Evolutionary conservation across 1,139 yeast genomes (phyloP).

Genomic region (Debaryomyces sp.): DNA sequence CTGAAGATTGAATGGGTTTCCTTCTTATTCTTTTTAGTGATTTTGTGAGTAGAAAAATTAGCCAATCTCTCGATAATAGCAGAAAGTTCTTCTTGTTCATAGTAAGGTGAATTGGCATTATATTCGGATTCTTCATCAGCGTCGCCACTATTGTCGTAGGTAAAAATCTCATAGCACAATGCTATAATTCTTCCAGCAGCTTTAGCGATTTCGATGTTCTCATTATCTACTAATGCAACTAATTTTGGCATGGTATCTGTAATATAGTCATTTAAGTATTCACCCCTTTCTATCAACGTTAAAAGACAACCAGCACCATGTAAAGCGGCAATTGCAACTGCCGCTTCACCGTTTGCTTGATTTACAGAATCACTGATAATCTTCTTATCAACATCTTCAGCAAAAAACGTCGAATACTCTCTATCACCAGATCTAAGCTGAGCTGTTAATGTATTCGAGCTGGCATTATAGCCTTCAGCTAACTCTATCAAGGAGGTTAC

Average conservation of each 20-base stretch:
- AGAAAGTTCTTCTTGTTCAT: slow-evolving; percentile 56
- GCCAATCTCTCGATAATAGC: slow-evolving; percentile 49
- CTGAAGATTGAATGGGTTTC: slow-evolving; percentile 64
- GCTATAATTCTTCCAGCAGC: slow-evolving; percentile 67
- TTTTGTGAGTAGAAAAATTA: slow-evolving; percentile 55
- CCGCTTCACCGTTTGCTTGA: slow-evolving; percentile 37
- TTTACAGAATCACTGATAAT: slow-evolving; percentile 38
- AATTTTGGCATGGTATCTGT: slow-evolving; percentile 42
- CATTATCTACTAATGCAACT: slow-evolving; percentile 44
- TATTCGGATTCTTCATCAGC: slow-evolving; percentile 43
- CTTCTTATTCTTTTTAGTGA: slow-evolving; percentile 64
- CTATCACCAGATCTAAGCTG: slow-evolving; percentile 45
- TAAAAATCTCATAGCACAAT: slow-evolving; percentile 59
- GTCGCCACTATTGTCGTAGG: slow-evolving; percentile 41
- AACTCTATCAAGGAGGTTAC: slow-evolving; percentile 46
- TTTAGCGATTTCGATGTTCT: slow-evolving; percentile 41
- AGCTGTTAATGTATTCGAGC: slow-evolving; percentile 36
- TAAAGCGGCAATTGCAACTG: slow-evolving; percentile 45
- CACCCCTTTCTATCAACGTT: slow-evolving; percentile 44
- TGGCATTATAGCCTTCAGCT: slow-evolving; percentile 46
- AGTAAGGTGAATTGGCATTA: slow-evolving; percentile 56
- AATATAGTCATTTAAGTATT: slow-evolving; percentile 44
- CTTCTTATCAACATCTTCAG: slow-evolving; percentile 39
- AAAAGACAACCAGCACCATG: slow-evolving; percentile 52
- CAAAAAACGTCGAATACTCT: slow-evolving; percentile 46